Evolutionary conservation across 2,329 filamentous ascomycete species (phyloP).

Genomic region (Penicillium sclerotigenum): DNA sequence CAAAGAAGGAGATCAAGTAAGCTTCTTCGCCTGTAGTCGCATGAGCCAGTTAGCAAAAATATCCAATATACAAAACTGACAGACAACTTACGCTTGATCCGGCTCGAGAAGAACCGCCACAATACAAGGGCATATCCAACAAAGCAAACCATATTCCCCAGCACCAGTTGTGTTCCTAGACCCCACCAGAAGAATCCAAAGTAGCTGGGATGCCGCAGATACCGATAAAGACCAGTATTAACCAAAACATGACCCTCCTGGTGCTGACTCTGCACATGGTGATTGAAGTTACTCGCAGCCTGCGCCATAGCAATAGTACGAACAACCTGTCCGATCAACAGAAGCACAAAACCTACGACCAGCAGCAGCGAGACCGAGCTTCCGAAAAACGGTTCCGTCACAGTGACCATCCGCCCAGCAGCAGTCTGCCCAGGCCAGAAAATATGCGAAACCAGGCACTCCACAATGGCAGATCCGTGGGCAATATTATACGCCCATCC

Average conservation of each 20-base stretch:
- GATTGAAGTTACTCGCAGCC: constrained; percentile 89
- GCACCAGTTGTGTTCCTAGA: constrained; percentile 83
- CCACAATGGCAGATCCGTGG: constrained; percentile 69
- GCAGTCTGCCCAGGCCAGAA: constrained; percentile 21
- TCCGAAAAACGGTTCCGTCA: constrained; percentile 35
- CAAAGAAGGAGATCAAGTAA: constrained; percentile 77
- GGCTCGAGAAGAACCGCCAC: constrained; percentile 76
- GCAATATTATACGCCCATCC: constrained; percentile 81
- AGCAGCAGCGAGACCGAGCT: constrained; percentile 34
- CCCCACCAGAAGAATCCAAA: constrained; percentile 99
- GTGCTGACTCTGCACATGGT: constrained; percentile 68
- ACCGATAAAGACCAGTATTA: constrained; percentile 72
- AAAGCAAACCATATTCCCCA: constrained; percentile 81
- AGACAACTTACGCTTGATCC: constrained; percentile 62
- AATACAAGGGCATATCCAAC: constrained; percentile 69
- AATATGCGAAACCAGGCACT: constrained; percentile 55
- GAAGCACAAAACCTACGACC: constrained; percentile 59
- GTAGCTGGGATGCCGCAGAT: constrained; percentile 83
- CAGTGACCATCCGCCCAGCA: constrained; percentile 46
- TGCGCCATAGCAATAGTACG: constrained; percentile 84
- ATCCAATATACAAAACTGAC: neutral
- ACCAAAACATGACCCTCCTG: constrained; percentile 77
- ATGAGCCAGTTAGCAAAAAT: constrained; percentile 10
- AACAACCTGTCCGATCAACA: constrained; percentile 68
- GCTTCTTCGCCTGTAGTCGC: constrained; percentile 65